Base-by-base conservation (phyloP, 2,329 filamentous ascomycete genomes). In the Fusarium oxysporum region DNA sequence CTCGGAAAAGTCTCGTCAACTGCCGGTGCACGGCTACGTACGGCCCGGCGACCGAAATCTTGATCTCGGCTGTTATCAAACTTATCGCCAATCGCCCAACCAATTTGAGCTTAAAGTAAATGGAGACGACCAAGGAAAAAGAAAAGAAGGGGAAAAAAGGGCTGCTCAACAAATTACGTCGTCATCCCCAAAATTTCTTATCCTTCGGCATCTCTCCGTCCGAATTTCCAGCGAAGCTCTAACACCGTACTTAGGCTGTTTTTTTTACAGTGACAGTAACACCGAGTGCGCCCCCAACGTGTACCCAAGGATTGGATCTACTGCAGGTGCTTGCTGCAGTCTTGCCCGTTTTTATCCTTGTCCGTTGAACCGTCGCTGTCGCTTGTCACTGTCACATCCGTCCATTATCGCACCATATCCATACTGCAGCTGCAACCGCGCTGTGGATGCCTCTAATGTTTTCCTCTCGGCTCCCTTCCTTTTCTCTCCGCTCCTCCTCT, bases 381-480 rank as follows among this genome's bases (percentile, higher is more conserved):
- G 3, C 33, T 33, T 33, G 33, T 33, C 33, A 33, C 33, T 33
- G 33, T 68, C 63, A 68, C 64, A 67, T 53, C 54, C 40, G 30
- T 35, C 40, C 55, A 68, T 62, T 67, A 67, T 67, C 64, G 62
- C 63, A 59, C 51, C 64, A 67, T 67, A 58, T 25, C 35, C 53
- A 32, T 37, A 54, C 41, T 40, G 35, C 57, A 40, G 30, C 45
- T 44, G 41, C 55, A n/a, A 57, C 40, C 40, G 40, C 40, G 37
- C 17, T 63, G 57, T 72, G 71, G 58, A 73, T 71, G 62, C 68
- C 71, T 43, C 71, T 66, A 66, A 77, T 77, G 75, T 70, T 77
- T 68, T 62, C 74, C 60, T 76, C 73, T 68, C 73, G 75, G 55
- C 53, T 73, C 48, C 37, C 65, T 62, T 66, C 62, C 53, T 68